Evolutionary conservation across 176 grass and related monocot genomes (phyloP).

Genomic region (Tillandsia leiboldiana): DNA sequence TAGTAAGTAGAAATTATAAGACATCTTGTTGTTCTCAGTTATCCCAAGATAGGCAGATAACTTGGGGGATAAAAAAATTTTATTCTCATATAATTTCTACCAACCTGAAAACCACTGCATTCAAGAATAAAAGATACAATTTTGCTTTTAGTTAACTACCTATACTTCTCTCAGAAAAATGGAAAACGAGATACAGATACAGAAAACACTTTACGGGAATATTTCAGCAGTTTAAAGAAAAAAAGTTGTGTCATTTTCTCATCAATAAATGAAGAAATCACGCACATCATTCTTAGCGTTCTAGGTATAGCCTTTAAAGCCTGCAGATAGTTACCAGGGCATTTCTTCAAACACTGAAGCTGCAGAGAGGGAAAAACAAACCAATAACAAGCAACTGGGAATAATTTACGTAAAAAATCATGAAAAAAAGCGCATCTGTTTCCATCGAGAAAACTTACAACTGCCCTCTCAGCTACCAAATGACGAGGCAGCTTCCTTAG

Average conservation of each 20-base stretch:
- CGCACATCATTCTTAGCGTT: conserved; percentile 97
- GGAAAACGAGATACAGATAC: not conserved
- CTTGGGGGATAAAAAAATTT: no score
- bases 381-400: not conserved
- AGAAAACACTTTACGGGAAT: not conserved
- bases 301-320: conserved; percentile 94
- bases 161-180: not conserved
- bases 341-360: conserved; percentile 96
- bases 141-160: not conserved
- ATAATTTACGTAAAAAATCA: not conserved
- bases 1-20: no score
- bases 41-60: no score
- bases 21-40: no score
- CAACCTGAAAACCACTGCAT: no score
- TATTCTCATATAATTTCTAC: no score
- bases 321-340: conserved; percentile 90
- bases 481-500: conserved; percentile 77
- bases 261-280: conserved; percentile 12
- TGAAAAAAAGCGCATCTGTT: no score
- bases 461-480: conserved; percentile 75
- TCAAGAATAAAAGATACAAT: no score
- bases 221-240: not conserved
- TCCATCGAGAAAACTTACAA: conserved; percentile 46
- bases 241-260: not conserved
- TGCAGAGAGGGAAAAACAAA: conserved; percentile 32